A percentile compares a stretch with the other conserved stretches of the same genome.
These are phyloP conservation scores for Hypoxylon subgilvum DNA, from an alignment of 495 filamentous ascomycete species.

Conservation along the genomic window DNA sequence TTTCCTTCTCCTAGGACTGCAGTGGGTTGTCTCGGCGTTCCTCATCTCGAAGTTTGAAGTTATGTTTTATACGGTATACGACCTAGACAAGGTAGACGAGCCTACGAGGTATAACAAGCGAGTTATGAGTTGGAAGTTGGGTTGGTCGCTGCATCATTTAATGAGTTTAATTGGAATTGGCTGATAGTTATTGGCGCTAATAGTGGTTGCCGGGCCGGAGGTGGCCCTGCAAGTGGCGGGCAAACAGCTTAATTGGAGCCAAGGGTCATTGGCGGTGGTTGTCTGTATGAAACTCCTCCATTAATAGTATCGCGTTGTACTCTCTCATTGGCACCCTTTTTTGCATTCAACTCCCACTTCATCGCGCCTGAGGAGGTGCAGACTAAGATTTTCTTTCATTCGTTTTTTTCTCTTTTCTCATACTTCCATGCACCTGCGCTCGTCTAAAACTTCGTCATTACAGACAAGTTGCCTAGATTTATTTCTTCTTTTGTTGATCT, in stretches of 20 bases:
- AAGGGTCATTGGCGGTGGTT: constrained; percentile 6
- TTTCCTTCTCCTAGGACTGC: neutral
- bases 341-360: constrained; percentile 16
- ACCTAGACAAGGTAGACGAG: neutral
- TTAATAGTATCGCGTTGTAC: constrained; percentile 7
- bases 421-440: constrained; percentile 17
- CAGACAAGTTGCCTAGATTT: neutral
- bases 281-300: constrained; percentile 17
- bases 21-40: constrained; percentile 20
- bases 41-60: constrained; percentile 6
- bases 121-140: constrained; percentile 12
- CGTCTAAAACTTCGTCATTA: constrained; percentile 1
- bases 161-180: constrained; percentile 23
- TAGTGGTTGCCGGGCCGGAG: constrained; percentile 24
- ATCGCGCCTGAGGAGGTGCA: neutral
- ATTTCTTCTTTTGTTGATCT: constrained; percentile 4
- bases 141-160: constrained; percentile 6
- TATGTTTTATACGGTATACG: neutral
- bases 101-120: constrained; percentile 12
- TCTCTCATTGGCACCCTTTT: constrained; percentile 1
- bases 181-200: no score
- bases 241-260: no score
- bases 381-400: constrained; percentile 21
- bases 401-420: constrained; percentile 20
- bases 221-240: neutral